Evolutionary conservation across 129 eudicot genomes (phyloP).

Genomic region (Flaveria trinervia): DNA sequence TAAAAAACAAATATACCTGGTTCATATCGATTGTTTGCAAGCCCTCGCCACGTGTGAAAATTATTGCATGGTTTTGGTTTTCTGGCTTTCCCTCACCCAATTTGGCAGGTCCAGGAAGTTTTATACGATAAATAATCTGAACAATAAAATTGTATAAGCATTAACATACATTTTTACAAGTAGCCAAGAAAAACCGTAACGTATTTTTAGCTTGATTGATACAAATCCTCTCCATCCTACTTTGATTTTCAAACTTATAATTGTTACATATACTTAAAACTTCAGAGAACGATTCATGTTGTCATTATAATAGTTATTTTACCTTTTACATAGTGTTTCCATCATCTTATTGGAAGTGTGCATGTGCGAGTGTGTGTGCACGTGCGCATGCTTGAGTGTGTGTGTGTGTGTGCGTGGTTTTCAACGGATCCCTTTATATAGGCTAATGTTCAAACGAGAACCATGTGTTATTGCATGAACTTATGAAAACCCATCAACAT

Average conservation of each 20-base stretch:
- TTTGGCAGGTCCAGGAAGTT: constrained; percentile 78
- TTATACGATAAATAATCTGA: constrained; percentile 83
- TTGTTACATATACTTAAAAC: neutral
- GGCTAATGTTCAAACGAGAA: too few species aligned
- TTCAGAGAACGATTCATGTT: neutral
- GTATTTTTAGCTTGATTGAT: neutral
- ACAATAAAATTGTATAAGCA: neutral
- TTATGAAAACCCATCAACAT: too few species aligned
- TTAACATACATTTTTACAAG: neutral
- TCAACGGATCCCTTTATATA: too few species aligned
- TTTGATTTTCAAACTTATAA: neutral
- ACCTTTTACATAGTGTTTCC: neutral
- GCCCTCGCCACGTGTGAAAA: constrained; percentile 92
- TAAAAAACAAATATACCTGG: constrained; percentile 49
- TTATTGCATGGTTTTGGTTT: constrained; percentile 90
- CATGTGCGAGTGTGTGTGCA: too few species aligned
- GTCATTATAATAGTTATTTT: neutral
- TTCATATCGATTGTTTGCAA: constrained; percentile 93
- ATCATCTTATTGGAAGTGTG: neutral
- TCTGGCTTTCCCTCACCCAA: constrained; percentile 95
- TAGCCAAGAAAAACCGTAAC: constrained; percentile 5
- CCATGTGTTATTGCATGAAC: too few species aligned
- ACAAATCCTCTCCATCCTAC: neutral
- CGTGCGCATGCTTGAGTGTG: too few species aligned
- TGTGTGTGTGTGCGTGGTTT: too few species aligned